phyloP scores from a whole-genome alignment of 192 early-diverging fungal genomes.

The Coemansia sp. region DNA sequence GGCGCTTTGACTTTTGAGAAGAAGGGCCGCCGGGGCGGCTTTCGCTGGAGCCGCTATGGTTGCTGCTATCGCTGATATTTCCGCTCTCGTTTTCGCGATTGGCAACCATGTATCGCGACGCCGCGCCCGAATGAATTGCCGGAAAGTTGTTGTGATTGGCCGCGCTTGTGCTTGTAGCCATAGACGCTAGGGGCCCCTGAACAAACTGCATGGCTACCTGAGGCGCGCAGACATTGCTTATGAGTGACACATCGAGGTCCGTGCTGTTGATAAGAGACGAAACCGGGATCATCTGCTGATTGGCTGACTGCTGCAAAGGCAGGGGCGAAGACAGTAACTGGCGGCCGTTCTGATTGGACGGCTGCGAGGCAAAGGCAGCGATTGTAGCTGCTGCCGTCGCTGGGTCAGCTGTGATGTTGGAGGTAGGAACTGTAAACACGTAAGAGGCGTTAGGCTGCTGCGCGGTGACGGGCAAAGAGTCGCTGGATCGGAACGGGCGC shows the following conservation, averaged over 20 bases:
- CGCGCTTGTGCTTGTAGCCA: neutral
- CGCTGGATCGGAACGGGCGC: neutral
- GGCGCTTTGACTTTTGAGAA: constrained; percentile 35
- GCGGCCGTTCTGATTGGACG: neutral
- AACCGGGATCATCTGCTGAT: constrained; percentile 32
- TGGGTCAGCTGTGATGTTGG: constrained; percentile 21
- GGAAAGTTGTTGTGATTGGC: neutral
- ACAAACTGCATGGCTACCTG: constrained; percentile 41
- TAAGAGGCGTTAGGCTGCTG: constrained; percentile 8
- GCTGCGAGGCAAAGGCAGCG: neutral
- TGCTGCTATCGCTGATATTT: constrained; percentile 44
- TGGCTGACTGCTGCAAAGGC: constrained; percentile 4
- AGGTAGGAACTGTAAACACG: constrained; percentile 22
- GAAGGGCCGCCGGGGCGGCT: neutral
- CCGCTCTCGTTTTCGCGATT: constrained; percentile 13
- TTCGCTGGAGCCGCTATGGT: constrained; percentile 4
- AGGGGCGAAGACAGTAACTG: neutral
- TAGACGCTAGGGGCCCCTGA: constrained; percentile 7
- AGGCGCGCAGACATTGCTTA: constrained; percentile 51
- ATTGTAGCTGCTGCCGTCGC: constrained; percentile 15
- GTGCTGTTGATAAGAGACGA: constrained; percentile 44
- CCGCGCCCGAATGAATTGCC: neutral
- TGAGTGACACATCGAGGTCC: constrained; percentile 28
- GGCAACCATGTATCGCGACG: neutral
- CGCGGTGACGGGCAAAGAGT: neutral